phyloP scores from a whole-genome alignment of 306 rosid genomes.

The Prinsepia uniflora region DNA sequence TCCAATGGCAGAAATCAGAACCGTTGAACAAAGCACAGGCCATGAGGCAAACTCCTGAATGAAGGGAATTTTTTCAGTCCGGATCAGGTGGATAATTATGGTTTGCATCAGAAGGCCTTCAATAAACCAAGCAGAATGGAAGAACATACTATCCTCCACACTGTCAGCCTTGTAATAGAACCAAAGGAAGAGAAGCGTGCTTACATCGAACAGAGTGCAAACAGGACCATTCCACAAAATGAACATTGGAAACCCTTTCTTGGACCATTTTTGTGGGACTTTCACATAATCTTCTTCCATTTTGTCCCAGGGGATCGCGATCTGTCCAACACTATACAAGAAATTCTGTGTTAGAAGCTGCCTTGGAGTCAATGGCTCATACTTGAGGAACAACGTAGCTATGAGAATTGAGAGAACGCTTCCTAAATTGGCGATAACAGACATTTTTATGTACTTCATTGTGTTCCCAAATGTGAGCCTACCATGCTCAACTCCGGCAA shows the following conservation, averaged over 20 bases:
- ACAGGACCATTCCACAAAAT: slow-evolving; percentile 78
- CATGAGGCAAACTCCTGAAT: slow-evolving; percentile 68
- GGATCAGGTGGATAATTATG: slow-evolving; percentile 61
- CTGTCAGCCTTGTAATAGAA: slow-evolving; percentile 37
- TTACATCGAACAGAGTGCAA: slow-evolving; percentile 62
- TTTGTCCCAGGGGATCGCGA: slow-evolving; percentile 61
- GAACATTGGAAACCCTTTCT: slow-evolving; percentile 55
- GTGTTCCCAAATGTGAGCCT: slow-evolving; percentile 75
- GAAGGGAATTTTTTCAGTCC: slow-evolving; percentile 71
- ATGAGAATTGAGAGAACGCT: slow-evolving; percentile 62
- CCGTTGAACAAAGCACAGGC: slow-evolving; percentile 76
- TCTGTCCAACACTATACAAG: slow-evolving; percentile 72
- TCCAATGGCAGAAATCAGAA: slow-evolving; percentile 55
- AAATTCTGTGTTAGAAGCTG: slow-evolving; percentile 77
- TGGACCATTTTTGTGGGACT: slow-evolving; percentile 61
- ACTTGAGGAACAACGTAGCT: slow-evolving; percentile 50
- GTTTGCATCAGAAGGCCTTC: slow-evolving; percentile 86
- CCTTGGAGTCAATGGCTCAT: slow-evolving; percentile 60
- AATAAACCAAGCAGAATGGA: slow-evolving; percentile 75
- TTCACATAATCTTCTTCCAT: slow-evolving; percentile 63
- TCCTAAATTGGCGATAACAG: slow-evolving; percentile 81
- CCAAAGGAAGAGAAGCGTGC: slow-evolving; percentile 56
- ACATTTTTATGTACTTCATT: slow-evolving; percentile 75
- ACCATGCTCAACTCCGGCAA: slow-evolving; percentile 80
- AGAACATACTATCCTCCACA: slow-evolving; percentile 30